phyloP scores from a whole-genome alignment of 2,329 filamentous ascomycete species.

The Cladosporium austrohemisphaericum region DNA sequence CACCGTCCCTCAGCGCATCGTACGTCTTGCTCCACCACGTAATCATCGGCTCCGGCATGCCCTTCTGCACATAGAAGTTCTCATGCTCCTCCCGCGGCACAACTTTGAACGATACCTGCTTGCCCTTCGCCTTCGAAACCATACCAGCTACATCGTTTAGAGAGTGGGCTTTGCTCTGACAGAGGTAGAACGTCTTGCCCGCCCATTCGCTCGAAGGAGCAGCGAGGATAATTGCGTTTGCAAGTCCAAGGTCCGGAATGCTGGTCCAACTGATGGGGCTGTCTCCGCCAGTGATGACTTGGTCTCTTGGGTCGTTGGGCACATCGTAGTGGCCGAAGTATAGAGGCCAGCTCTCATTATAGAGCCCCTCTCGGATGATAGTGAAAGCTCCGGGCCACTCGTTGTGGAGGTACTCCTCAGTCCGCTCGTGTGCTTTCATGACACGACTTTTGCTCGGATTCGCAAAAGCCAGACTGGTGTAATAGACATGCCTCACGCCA shows the following conservation, averaged over 20 bases:
- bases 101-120: constrained; percentile 35
- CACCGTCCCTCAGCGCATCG: constrained; percentile 40
- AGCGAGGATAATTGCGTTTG: constrained; percentile 39
- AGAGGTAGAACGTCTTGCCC: constrained; percentile 40
- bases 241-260: constrained; percentile 43
- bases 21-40: constrained; percentile 48
- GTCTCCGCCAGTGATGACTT: constrained; percentile 41
- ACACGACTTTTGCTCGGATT: constrained; percentile 41
- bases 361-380: constrained; percentile 43
- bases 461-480: constrained; percentile 43
- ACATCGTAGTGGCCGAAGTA: constrained; percentile 45
- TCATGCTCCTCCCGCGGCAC: constrained; percentile 40
- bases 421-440: constrained; percentile 47
- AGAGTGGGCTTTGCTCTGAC: constrained; percentile 26
- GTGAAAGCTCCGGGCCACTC: constrained; percentile 33
- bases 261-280: constrained; percentile 42
- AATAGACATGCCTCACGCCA: constrained; percentile 45
- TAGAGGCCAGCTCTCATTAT: constrained; percentile 47
- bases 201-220: constrained; percentile 30
- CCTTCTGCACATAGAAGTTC: constrained; percentile 37
- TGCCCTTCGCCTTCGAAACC: constrained; percentile 24
- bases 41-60: constrained; percentile 36
- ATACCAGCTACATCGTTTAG: constrained; percentile 30
- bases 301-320: constrained; percentile 32
- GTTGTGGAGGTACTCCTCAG: constrained; percentile 38